These are phyloP conservation scores for Pseudonitzschia pungens DNA, from an alignment of 108 stramenopile species.

Conservation along the genomic window DNA sequence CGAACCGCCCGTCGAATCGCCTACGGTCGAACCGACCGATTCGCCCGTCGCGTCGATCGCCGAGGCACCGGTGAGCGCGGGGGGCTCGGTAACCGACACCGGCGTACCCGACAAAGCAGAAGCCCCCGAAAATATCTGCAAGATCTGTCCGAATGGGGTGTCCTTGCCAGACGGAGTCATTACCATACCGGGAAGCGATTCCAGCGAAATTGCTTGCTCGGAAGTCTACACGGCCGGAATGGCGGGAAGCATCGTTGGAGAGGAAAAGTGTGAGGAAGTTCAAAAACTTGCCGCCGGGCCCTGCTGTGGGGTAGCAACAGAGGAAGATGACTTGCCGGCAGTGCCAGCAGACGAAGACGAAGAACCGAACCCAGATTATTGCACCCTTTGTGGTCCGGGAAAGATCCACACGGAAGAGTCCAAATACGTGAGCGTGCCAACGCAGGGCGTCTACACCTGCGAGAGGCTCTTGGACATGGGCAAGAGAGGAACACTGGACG, in stretches of 20 bases:
- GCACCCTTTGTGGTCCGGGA: neutral
- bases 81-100: neutral
- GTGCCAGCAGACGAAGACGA: neutral
- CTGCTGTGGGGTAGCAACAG: constrained; percentile 5
- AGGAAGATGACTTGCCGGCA: neutral
- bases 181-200: neutral
- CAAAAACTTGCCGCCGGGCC: neutral
- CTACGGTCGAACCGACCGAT: no score
- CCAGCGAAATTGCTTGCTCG: constrained; percentile 1
- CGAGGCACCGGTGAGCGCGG: neutral
- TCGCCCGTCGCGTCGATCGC: neutral
- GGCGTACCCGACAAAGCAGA: neutral
- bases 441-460: constrained; percentile 10
- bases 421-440: constrained; percentile 2
- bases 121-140: neutral
- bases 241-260: constrained; percentile 3
- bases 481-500: neutral
- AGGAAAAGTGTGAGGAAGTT: constrained; percentile 1
- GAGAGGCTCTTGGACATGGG: constrained; percentile 5
- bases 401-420: neutral
- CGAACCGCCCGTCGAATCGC: neutral
- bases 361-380: neutral
- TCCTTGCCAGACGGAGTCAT: constrained; percentile 5
- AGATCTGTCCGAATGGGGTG: constrained; percentile 15
- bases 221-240: neutral